Percentiles rank a stretch among this genome's conserved stretches.
Evolutionary conservation across 1,139 yeast species (phyloP).

Genomic region (Lodderomyces oxycetoniae): DNA sequence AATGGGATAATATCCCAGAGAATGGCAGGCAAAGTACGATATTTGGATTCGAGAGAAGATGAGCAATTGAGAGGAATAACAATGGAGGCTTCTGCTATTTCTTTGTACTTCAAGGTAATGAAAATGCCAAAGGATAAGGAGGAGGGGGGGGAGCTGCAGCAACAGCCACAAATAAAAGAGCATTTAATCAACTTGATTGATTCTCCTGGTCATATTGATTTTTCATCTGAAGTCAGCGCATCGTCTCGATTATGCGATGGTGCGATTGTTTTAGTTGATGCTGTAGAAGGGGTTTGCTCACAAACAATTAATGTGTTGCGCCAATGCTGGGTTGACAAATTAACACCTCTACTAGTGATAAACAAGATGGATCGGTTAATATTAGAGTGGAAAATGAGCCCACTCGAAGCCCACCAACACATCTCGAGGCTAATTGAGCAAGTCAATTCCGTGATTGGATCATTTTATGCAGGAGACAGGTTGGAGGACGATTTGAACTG

Average conservation of each 20-base stretch:
- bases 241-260: constrained; percentile 97
- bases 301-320: constrained; percentile 93
- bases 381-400: constrained; percentile 74
- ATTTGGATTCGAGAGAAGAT: constrained; percentile 89
- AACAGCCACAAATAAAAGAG: constrained; percentile 49
- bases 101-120: constrained; percentile 70
- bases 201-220: constrained; percentile 98
- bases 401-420: constrained; percentile 83
- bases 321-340: constrained; percentile 92
- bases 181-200: constrained; percentile 89
- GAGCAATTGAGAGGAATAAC: constrained; percentile 96
- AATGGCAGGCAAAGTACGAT: constrained; percentile 92
- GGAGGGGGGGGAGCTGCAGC: constrained; percentile 19
- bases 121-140: constrained; percentile 31
- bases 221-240: constrained; percentile 91
- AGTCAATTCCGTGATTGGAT: constrained; percentile 91
- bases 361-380: constrained; percentile 89
- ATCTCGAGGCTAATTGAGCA: constrained; percentile 77
- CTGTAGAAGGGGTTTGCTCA: constrained; percentile 96
- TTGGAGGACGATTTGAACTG: constrained; percentile 85
- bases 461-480: constrained; percentile 89
- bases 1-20: constrained; percentile 94
- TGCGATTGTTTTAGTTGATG: constrained; percentile 91
- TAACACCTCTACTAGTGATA: constrained; percentile 85
- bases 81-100: constrained; percentile 94